These are phyloP conservation scores for Takakia lepidozioides DNA, from an alignment of 225 moss, liverwort and hornwort species.

Conservation along the genomic window DNA sequence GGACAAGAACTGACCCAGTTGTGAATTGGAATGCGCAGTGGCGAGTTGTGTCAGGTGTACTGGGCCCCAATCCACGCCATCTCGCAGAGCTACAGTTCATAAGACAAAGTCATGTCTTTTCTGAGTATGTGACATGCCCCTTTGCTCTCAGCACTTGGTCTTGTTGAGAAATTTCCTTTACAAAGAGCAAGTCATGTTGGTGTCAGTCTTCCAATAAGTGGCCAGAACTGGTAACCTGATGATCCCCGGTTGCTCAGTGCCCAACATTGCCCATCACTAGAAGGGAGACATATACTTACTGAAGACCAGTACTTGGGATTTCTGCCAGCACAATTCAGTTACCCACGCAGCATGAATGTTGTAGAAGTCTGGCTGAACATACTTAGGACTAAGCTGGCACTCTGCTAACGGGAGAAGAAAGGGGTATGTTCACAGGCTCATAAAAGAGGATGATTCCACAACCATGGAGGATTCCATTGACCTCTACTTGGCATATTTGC, in stretches of 20 bases:
- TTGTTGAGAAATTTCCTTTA: not conserved
- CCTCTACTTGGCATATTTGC: conserved; percentile 85
- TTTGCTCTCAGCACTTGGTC: not conserved
- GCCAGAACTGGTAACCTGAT: too few species aligned
- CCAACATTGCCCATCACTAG: too few species aligned
- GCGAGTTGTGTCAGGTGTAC: conserved; percentile 69
- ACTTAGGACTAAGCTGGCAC: not conserved
- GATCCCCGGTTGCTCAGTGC: too few species aligned
- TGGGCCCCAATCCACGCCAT: conserved; percentile 80
- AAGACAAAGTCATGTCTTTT: conserved; percentile 64
- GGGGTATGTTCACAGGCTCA: conserved; percentile 28
- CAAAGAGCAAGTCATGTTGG: not conserved
- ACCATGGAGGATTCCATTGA: conserved; percentile 89
- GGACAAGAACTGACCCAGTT: conserved; percentile 5
- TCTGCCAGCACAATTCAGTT: not conserved
- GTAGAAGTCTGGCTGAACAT: too few species aligned
- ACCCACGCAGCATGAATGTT: not conserved
- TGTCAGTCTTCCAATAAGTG: too few species aligned
- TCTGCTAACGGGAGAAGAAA: too few species aligned
- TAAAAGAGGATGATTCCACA: conserved; percentile 44
- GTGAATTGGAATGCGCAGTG: conserved; percentile 50
- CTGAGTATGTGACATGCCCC: conserved; percentile 39
- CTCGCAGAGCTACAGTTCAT: conserved; percentile 66
- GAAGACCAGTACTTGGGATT: not conserved
- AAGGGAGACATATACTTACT: too few species aligned